These are phyloP conservation scores for Sporothrix variecibatus DNA, from an alignment of 2,329 filamentous ascomycete genomes.

Conservation along the genomic window DNA sequence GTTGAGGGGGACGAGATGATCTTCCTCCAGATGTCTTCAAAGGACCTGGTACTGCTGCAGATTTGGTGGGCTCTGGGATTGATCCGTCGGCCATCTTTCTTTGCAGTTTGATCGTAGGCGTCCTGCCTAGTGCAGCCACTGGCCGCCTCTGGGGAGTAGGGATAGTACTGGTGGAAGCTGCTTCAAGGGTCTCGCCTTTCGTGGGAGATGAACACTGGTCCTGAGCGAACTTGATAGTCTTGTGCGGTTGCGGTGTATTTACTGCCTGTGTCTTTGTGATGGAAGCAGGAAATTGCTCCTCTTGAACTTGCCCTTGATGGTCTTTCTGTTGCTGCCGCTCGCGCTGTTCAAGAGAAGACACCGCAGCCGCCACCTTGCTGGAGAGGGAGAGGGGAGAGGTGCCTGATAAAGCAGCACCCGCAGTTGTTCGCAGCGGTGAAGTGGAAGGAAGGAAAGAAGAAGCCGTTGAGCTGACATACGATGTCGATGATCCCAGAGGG, in stretches of 20 bases:
- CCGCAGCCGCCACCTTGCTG: conserved; percentile 34
- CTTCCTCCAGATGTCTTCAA: not conserved
- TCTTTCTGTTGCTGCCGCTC: not conserved
- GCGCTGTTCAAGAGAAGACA: conserved; percentile 41
- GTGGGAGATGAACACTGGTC: conserved; percentile 5
- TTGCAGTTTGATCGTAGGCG: conserved; percentile 55
- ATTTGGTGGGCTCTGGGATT: conserved; percentile 32
- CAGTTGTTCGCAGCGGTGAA: not conserved
- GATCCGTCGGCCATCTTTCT: conserved; percentile 41
- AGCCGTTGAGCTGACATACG: conserved; percentile 52
- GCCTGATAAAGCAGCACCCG: conserved; percentile 19
- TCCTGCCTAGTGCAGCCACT: conserved; percentile 28
- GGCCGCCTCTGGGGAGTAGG: not conserved
- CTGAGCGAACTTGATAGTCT: conserved; percentile 25
- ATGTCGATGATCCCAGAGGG: conserved; percentile 46
- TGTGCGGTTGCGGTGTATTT: not conserved
- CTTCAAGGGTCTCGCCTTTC: conserved; percentile 10
- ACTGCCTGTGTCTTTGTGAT: not conserved
- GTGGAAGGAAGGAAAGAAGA: conserved; percentile 26
- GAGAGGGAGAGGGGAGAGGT: conserved; percentile 35
- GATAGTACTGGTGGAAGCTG: too few relatives aligned
- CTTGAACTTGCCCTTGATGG: not conserved
- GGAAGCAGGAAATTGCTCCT: not conserved
- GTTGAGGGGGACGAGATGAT: conserved; percentile 31
- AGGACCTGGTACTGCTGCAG: conserved; percentile 39